phyloP scores from a whole-genome alignment of 768 basidiomycete genomes.

The Lactifluus pinguis region DNA sequence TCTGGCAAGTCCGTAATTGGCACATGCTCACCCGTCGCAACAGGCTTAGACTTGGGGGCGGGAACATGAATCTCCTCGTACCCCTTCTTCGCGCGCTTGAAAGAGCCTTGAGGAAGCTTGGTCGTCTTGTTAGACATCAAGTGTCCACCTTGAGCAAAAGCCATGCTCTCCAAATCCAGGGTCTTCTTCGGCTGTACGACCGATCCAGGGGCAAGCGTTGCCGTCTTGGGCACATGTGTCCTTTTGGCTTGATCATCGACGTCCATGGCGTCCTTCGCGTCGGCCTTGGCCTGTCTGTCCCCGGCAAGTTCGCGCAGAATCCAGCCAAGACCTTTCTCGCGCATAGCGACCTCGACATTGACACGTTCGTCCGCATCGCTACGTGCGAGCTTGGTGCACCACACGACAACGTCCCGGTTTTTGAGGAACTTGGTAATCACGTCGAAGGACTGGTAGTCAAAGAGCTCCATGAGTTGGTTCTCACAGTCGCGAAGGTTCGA shows the following conservation, averaged over 20 bases:
- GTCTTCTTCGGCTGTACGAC: conserved; percentile 76
- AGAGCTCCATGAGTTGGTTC: conserved; percentile 93
- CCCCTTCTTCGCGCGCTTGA: conserved; percentile 93
- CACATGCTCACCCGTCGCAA: conserved; percentile 58
- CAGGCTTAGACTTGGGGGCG: conserved; percentile 71
- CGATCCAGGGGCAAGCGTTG: conserved; percentile 80
- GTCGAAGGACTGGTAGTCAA: conserved; percentile 88
- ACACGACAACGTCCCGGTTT: conserved; percentile 92
- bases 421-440: conserved; percentile 85
- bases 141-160: conserved; percentile 94
- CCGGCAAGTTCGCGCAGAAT: conserved; percentile 84
- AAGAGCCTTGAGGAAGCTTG: conserved; percentile 94
- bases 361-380: conserved; percentile 82
- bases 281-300: conserved; percentile 55
- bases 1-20: conserved; percentile 63
- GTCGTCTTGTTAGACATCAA: conserved; percentile 99
- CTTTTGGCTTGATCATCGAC: conserved; percentile 51
- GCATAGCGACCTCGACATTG: conserved; percentile 95
- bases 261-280: conserved; percentile 60
- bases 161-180: conserved; percentile 87
- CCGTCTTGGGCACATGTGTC: conserved; percentile 60
- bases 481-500: conserved; percentile 86
- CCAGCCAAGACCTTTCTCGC: conserved; percentile 95
- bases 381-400: conserved; percentile 95
- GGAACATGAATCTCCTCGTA: conserved; percentile 98